Evolutionary conservation across 139 green algal genomes (phyloP).

Genomic region (Zygnema circumcarinatum): DNA sequence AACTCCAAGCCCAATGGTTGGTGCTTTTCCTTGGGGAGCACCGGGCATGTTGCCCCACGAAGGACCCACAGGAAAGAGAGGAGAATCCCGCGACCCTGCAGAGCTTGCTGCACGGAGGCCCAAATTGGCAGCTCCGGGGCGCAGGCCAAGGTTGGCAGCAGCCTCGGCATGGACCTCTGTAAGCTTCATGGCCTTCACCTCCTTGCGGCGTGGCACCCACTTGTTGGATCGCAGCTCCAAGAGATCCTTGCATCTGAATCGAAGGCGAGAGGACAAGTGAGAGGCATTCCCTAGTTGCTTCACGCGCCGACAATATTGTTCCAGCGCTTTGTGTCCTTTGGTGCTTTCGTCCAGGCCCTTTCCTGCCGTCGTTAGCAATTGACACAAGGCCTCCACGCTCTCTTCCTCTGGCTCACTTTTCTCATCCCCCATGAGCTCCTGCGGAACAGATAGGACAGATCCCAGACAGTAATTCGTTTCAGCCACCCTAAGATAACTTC

Average conservation of each 20-base stretch:
- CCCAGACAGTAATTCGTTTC: no score
- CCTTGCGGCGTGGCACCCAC: conserved; percentile 64
- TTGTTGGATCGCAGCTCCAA: conserved; percentile 64
- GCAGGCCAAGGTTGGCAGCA: conserved; percentile 52
- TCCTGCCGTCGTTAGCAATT: conserved; percentile 84
- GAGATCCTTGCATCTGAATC: conserved; percentile 68
- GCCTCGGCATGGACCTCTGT: conserved; percentile 64
- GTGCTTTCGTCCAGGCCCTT: conserved; percentile 43
- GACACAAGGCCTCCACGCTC: conserved; percentile 95
- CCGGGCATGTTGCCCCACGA: conserved; percentile 44
- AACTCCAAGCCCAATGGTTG: conserved; percentile 23
- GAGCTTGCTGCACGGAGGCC: background rate
- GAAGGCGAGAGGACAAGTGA: conserved; percentile 53
- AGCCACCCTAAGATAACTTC: no score
- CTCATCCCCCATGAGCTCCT: conserved; percentile 62
- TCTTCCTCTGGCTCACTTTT: conserved; percentile 76
- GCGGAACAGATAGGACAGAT: conserved; percentile 80
- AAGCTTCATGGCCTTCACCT: conserved; percentile 67
- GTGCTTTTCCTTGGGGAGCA: background rate
- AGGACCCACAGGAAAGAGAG: conserved; percentile 25
- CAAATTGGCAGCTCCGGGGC: conserved; percentile 27
- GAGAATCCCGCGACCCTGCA: background rate
- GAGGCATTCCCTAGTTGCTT: background rate
- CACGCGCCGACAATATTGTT: conserved; percentile 52
- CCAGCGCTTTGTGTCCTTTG: conserved; percentile 36